Percentiles rank a stretch among this genome's conserved stretches.
These are phyloP conservation scores for Ophiostoma tasmaniense DNA, from an alignment of 2,329 filamentous ascomycete genomes.

Conservation along the genomic window DNA sequence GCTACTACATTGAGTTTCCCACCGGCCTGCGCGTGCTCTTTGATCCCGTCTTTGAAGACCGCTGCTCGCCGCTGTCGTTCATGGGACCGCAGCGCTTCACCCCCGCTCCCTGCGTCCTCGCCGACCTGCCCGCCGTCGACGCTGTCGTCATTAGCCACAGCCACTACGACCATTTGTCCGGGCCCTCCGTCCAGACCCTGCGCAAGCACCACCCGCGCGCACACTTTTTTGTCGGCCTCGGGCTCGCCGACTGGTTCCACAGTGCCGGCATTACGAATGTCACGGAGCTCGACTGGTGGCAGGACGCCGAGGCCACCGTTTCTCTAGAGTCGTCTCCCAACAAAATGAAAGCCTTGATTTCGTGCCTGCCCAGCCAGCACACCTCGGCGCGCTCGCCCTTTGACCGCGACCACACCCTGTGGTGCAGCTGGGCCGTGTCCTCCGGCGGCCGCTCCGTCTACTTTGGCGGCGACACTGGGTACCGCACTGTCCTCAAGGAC, in stretches of 20 bases:
- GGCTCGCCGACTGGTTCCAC: conserved; percentile 75
- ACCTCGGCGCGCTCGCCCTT: conserved; percentile 58
- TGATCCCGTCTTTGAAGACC: conserved; percentile 84
- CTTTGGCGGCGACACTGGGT: conserved; percentile 88
- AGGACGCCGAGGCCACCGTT: conserved; percentile 66
- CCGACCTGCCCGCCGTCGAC: conserved; percentile 69
- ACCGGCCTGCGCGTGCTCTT: conserved; percentile 80
- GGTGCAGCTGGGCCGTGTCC: conserved; percentile 76
- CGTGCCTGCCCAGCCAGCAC: conserved; percentile 80
- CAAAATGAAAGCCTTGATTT: conserved; percentile 61
- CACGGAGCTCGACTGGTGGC: conserved; percentile 94
- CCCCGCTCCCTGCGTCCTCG: conserved; percentile 62
- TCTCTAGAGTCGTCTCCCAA: conserved; percentile 18
- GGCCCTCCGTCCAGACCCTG: conserved; percentile 64
- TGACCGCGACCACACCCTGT: conserved; percentile 70
- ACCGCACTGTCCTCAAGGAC: conserved; percentile 53
- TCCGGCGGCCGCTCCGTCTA: conserved; percentile 71
- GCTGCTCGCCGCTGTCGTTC: conserved; percentile 67
- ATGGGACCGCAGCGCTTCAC: conserved; percentile 72
- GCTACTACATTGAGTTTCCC: conserved; percentile 87
- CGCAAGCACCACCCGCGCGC: conserved; percentile 62
- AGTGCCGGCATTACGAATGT: conserved; percentile 62
- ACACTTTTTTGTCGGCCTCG: conserved; percentile 82
- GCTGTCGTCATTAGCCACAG: conserved; percentile 77
- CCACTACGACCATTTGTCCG: conserved; percentile 87